Evolutionary conservation across 345 rosid genomes (phyloP).

Genomic region (Hypericum androsaemum): DNA sequence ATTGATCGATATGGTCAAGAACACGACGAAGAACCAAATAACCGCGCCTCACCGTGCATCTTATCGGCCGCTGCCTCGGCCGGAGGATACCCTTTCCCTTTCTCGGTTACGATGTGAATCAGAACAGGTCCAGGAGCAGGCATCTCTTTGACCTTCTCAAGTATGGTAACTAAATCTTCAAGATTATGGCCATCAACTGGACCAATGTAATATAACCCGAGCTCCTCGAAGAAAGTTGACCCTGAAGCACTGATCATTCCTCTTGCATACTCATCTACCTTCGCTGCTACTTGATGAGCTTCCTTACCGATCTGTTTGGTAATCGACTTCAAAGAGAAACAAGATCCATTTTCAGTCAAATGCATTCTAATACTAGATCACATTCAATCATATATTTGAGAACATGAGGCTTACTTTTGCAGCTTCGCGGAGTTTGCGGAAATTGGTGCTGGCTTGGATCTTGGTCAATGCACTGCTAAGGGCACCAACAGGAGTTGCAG

Average conservation of each 20-base stretch:
- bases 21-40: not conserved
- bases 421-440: conserved; percentile 61
- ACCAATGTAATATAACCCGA: conserved; percentile 59
- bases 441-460: conserved; percentile 51
- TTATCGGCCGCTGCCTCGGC: conserved; percentile 64
- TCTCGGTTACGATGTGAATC: conserved; percentile 61
- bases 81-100: conserved; percentile 74
- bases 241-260: conserved; percentile 58
- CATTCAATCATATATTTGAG: not conserved
- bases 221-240: conserved; percentile 53
- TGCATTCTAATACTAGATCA: not conserved
- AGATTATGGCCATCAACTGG: conserved; percentile 58
- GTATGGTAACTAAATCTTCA: conserved; percentile 53
- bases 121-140: conserved; percentile 74
- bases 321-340: conserved; percentile 27
- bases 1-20: conserved; percentile 10
- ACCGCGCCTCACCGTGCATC: conserved; percentile 52
- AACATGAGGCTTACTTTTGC: conserved; percentile 33
- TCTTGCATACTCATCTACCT: conserved; percentile 59
- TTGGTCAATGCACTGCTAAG: conserved; percentile 46
- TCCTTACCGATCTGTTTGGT: conserved; percentile 48
- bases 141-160: conserved; percentile 48
- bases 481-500: conserved; percentile 64
- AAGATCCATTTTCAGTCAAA: conserved; percentile 6
- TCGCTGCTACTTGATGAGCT: conserved; percentile 58